These are phyloP conservation scores for Bremia lactucae DNA, from an alignment of 352 stramenopile genomes.

Conservation along the genomic window DNA sequence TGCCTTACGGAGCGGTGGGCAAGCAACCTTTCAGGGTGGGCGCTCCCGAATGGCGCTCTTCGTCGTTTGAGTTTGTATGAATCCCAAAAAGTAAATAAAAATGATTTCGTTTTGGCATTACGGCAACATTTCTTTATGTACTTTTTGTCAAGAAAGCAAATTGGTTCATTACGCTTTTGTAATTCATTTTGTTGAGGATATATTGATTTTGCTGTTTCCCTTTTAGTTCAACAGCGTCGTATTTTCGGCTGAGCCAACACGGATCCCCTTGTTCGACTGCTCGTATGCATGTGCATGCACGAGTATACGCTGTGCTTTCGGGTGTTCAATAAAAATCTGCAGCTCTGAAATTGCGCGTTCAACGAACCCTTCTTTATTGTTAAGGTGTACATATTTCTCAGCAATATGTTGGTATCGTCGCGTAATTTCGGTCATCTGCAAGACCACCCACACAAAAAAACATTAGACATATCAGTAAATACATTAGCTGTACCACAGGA, in stretches of 20 bases:
- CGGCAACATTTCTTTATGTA: no score
- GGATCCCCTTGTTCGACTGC: conserved; percentile 55
- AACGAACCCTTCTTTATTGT: conserved; percentile 52
- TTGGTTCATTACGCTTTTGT: no score
- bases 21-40: no score
- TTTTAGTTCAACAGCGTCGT: no score
- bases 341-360: conserved; percentile 64
- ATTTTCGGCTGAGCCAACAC: conserved; percentile 43
- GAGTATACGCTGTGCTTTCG: conserved; percentile 49
- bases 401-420: conserved; percentile 59
- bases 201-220: no score
- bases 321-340: conserved; percentile 68
- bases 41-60: no score
- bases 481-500: neutral
- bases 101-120: no score
- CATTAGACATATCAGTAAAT: neutral
- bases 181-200: conserved; percentile 1
- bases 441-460: neutral
- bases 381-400: conserved; percentile 50
- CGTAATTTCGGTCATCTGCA: conserved; percentile 69
- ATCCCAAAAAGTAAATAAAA: no score
- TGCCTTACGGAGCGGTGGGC: no score
- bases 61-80: no score
- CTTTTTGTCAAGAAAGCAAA: no score
- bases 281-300: conserved; percentile 50